A percentile compares a stretch with the other conserved stretches of the same genome.
These are phyloP conservation scores for Batkoa obscura DNA, from an alignment of 371 early-diverging fungal genomes.

Conservation along the genomic window DNA sequence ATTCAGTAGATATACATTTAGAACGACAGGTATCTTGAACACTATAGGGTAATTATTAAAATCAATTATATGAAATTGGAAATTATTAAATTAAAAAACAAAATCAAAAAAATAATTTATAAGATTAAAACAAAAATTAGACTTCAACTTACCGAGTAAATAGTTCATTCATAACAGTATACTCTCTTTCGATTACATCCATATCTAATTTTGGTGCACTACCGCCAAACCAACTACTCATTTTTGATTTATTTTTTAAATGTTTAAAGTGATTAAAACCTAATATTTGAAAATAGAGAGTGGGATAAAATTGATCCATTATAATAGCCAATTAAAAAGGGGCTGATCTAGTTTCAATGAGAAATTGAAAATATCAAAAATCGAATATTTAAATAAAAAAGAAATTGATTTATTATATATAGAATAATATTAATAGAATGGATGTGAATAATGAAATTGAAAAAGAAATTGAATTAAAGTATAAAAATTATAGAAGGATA, in stretches of 20 bases:
- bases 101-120: background rate
- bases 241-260: background rate
- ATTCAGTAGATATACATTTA: constrained; percentile 73
- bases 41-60: constrained; percentile 16
- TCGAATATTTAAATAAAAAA: no score
- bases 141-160: background rate
- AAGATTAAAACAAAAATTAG: background rate
- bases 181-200: constrained; percentile 1
- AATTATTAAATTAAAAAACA: background rate
- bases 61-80: background rate
- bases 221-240: background rate
- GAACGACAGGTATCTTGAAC: constrained; percentile 63
- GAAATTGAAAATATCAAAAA: no score
- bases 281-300: no score
- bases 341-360: no score
- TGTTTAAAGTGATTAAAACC: no score
- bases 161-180: background rate
- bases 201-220: constrained; percentile 1
- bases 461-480: no score
- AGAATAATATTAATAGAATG: no score
- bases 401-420: no score
- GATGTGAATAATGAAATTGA: no score
- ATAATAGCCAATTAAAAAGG: no score
- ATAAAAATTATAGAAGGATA: no score
- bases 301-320: no score